Evolutionary conservation across 495 filamentous ascomycete species (phyloP).

Genomic region (Articulospora tetracladia): DNA sequence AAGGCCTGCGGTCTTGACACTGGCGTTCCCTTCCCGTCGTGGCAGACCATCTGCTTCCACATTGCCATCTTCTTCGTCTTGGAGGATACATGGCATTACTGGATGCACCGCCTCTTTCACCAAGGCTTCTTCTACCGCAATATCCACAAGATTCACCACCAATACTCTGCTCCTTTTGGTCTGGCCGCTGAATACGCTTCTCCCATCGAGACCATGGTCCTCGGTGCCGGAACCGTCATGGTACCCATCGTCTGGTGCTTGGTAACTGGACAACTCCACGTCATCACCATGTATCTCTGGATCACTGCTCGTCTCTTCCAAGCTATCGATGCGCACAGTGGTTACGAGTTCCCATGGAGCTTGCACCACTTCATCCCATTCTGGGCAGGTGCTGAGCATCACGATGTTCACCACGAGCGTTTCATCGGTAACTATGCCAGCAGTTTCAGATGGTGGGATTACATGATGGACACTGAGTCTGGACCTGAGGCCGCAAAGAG

Average conservation of each 20-base stretch:
- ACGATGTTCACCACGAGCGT: slow-evolving; percentile 93
- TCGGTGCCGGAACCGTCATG: slow-evolving; percentile 88
- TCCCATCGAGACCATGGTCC: slow-evolving; percentile 93
- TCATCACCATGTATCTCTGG: slow-evolving; percentile 97
- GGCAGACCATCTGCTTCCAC: slow-evolving; percentile 84
- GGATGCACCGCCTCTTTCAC: slow-evolving; percentile 89
- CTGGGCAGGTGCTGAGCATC: slow-evolving; percentile 97
- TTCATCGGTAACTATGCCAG: slow-evolving; percentile 98
- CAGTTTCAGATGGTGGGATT: slow-evolving; percentile 99
- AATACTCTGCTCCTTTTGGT: slow-evolving; percentile 95
- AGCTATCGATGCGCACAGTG: slow-evolving; percentile 94
- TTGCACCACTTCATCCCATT: slow-evolving; percentile 94
- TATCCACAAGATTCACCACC: slow-evolving; percentile 98
- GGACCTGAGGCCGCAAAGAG: slow-evolving; percentile 81
- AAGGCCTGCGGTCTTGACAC: slow-evolving; percentile 87
- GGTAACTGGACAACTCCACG: slow-evolving; percentile 81
- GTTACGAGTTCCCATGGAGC: slow-evolving; percentile 97
- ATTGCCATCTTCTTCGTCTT: slow-evolving; percentile 93
- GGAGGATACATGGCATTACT: slow-evolving; percentile 99
- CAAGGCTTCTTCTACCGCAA: slow-evolving; percentile 91
- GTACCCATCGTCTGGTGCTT: slow-evolving; percentile 82
- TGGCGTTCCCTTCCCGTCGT: slow-evolving; percentile 80
- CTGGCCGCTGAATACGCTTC: slow-evolving; percentile 97
- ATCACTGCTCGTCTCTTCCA: slow-evolving; percentile 92
- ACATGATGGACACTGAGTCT: slow-evolving; percentile 86